Base-by-base conservation (phyloP, 179 eudicot genomes). In the Gypsophila paniculata region DNA sequence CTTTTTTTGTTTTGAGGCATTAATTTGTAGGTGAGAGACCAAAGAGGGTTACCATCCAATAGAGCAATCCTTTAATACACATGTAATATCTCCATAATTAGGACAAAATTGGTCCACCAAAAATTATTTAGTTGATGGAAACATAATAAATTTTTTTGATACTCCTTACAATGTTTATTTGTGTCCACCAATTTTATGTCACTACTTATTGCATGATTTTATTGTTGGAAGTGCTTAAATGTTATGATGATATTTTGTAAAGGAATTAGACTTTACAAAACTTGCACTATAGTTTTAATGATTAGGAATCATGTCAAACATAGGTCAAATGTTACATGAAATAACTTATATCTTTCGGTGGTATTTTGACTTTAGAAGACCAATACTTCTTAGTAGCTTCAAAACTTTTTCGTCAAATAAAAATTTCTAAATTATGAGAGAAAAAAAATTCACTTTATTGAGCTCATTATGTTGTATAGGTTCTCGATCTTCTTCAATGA, bases 21-120 rank as follows among this genome's bases (percentile, higher is more conserved):
- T 49, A 68, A 68, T 68, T 12, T 19, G 44, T 62, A 60, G 69
- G 78, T 52, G 42, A 60, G 42, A 60, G 8, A 21, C 54, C 38
- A 69, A 69, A 74, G n/a, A 61, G 73, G 73, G 73, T 25, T 62
- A 49, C 69, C 71, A 51, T 32, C 66, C 68, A 17, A 8, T 59
- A 21, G 53, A 44, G 23, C 7, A 68, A 68, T 39, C 44, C 55
- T 69, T 69, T 8, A 54, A 12, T 25, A 19, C 73, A 75, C 78
- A 75, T 75, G 78, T 4, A 21, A 60, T 21, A 44, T 61, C 38
- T 60, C 66, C 8, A 59, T 29, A 8, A 60, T 60, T 59, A 29
- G 55, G 65, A 68, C 61, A 59, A 11, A 21, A 32, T 60, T 18
- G 78, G 78, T 69, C 78, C 78, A 75, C 73, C 25, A 44, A 61